Base-by-base conservation (phyloP, 768 basidiomycete species). In the Psilocybe azurescens region DNA sequence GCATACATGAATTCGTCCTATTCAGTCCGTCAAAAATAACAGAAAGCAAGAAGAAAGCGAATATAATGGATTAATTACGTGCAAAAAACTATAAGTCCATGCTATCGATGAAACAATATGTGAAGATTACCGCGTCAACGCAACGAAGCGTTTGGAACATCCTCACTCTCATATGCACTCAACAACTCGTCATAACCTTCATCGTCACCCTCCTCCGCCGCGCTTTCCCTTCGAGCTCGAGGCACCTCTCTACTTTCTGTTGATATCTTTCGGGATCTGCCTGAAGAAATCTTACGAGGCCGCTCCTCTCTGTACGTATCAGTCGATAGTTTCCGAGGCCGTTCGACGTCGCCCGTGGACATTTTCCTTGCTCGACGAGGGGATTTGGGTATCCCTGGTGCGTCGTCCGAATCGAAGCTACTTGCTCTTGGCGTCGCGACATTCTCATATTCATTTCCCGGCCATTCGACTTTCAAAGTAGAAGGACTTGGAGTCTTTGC, bases 101-200 rank as follows among this genome's bases (percentile, higher is more conserved):
- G 49, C 18, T 39, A 56, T 36, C 46, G 53, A 58, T 48, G 38
- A 49, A 30, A 29, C n/a, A 24, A 56, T 30, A 30, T 10, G 38
- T 30, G 41, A 14, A 44, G 14, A 44, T 10, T 53, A 49, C 59
- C 59, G 65, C 62, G 61, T 67, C 65, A 69, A 59, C 62, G 60
- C 62, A 56, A 54, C 24, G 58, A 48, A 7, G 56, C 39, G 56
- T 44, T 49, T 36, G 66, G 63, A 28, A 78, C 79, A 56, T 87
- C 89, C 69, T 91, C 90, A 69, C 91, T 91, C 75, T 93, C 91
- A 68, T 93, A 93, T 18, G 91, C 91, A 70, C 89, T 91, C 61
- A 93, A 73, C 58, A 93, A 70, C 11, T 92, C 91, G 66, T 89
- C 90, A 58, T 91, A 92, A 3, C 89, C 83, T 70, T 86, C 85